Base-by-base conservation (phyloP, 345 rosid genomes). In the Carallia pectinifolia region DNA sequence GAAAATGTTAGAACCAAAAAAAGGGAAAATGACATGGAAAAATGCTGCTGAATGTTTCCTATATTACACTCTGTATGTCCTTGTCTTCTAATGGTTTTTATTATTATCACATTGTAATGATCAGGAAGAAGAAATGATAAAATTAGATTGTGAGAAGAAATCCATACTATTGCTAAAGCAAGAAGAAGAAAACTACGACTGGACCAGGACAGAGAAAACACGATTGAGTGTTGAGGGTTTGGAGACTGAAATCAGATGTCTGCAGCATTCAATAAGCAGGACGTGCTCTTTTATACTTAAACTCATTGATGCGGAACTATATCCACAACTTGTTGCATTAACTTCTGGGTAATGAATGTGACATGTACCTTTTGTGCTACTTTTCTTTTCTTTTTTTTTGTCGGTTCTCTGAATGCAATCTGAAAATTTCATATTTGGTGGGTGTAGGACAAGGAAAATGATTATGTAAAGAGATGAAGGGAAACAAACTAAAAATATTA, bases 251-350 rank as follows among this genome's bases (percentile, higher is more conserved):
- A 61, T 89, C 59, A 74, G 71, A 33, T 58, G 23, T 53, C 85
- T 89, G 66, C 93, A 87, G 66, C 73, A 80, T 23, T 88, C 97
- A 59, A 88, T 94, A 72, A 77, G 82, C 78, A 56, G 61, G 40
- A 82, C 85, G 38, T 79, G 86, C 79, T 86, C 88, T 40, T 77
- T 73, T 52, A 76, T 91, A 73, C 54, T 82, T 80, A 76, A 66
- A 61, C 79, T 87, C 52, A 85, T 94, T 69, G 87, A 89, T 36
- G 81, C 77, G 70, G 98, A 94, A 84, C 88, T 94, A 67, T 78
- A 91, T 75, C 98, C 97, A 38, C 98, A 94, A 78, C 85, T 94
- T 67, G 79, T 86, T 60, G 68, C 90, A 40, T 75, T 94, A 77
- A 85, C 84, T 80, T 82, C 95, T 0, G 97, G 97, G 98, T 93